A percentile compares a stretch with the other conserved stretches of the same genome.
Evolutionary conservation across 1,284 basidiomycete species (phyloP).

Genomic region (Termitomyces sp.): DNA sequence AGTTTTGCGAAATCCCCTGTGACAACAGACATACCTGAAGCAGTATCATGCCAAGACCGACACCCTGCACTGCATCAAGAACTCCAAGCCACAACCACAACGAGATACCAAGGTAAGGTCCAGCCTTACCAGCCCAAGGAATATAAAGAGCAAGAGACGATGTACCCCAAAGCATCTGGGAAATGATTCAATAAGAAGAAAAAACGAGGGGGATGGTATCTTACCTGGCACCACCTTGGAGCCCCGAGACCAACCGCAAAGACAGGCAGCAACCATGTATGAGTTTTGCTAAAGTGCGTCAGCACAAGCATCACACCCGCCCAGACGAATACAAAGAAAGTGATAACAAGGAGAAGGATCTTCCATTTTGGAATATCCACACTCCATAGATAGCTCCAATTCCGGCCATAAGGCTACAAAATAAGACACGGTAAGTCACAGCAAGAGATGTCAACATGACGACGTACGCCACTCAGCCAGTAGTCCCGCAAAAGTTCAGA

Average conservation of each 20-base stretch:
- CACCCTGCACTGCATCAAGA: conserved; percentile 87
- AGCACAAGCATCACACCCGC: conserved; percentile 67
- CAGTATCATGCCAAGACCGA: conserved; percentile 90
- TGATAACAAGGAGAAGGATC: conserved; percentile 71
- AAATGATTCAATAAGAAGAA: conserved; percentile 1
- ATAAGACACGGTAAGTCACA: conserved; percentile 12
- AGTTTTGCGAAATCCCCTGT: background rate
- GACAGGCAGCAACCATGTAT: conserved; percentile 90
- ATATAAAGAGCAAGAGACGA: conserved; percentile 86
- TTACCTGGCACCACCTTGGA: conserved; percentile 86
- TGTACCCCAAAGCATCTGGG: conserved; percentile 80
- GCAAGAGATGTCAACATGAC: background rate
- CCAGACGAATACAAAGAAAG: conserved; percentile 88
- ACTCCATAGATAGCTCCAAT: conserved; percentile 90
- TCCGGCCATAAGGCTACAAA: conserved; percentile 77
- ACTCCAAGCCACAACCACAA: conserved; percentile 94
- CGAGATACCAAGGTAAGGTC: conserved; percentile 83
- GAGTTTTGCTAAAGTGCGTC: conserved; percentile 84
- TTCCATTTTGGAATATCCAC: conserved; percentile 81
- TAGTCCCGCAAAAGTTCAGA: conserved; percentile 88
- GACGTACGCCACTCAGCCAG: conserved; percentile 83
- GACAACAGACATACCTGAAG: conserved; percentile 54
- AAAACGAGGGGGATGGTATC: conserved; percentile 13
- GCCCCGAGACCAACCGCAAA: conserved; percentile 91
- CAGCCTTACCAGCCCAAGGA: conserved; percentile 81